Evolutionary conservation across 2,329 filamentous ascomycete genomes (phyloP), one percentile per base, ranked within the genome.

Genomic region (Ceratocystis albifundus): DNA sequence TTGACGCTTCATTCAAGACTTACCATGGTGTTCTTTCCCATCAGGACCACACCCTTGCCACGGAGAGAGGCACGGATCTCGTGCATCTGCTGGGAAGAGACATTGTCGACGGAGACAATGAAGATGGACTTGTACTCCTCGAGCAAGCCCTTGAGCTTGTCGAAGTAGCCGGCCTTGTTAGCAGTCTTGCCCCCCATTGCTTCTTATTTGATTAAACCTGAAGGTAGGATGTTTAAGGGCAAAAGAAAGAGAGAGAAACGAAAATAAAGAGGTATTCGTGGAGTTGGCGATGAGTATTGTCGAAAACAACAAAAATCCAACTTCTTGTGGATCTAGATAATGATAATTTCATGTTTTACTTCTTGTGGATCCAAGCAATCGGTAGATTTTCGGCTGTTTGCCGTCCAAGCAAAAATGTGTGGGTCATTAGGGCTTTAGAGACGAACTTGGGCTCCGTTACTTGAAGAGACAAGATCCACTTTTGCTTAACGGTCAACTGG

Each of bases 1-100:
- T 28, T 15, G 25, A 17, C 20, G 53, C 36, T 41, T 15, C 36
- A 41, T 41, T 3, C 65, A 63, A 45, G 4, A 73, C 82, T 69
- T 80, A 94, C 93, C 94, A 99, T 99, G 80, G 94, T 99, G 88
- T 99, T 99, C 88, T 96, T 97, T 78, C 93, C 94, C 94, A 97
- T 97, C 82, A 99, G 84, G 74, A 99, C 92, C 74, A 97, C 89
- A 80, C 86, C 92, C 80, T 96, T 82, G 70, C 88, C 88, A 78
- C 94, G 92, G 79, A 99, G 89, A 75, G 90, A 81, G 76, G 88
- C 82, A 79, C 94, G 89, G 80, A 99, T 97, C 87, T 99, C 94
- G 90, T 99, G 94, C 95, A 99, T 99, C 88, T 99, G 95, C 87
- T 99, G 94, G 74, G 94, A 99, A 80, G 88, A 90, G 87, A 99